Evolutionary conservation across 176 grass and related monocot species (phyloP).

Genomic region (Eleusine coracana): DNA sequence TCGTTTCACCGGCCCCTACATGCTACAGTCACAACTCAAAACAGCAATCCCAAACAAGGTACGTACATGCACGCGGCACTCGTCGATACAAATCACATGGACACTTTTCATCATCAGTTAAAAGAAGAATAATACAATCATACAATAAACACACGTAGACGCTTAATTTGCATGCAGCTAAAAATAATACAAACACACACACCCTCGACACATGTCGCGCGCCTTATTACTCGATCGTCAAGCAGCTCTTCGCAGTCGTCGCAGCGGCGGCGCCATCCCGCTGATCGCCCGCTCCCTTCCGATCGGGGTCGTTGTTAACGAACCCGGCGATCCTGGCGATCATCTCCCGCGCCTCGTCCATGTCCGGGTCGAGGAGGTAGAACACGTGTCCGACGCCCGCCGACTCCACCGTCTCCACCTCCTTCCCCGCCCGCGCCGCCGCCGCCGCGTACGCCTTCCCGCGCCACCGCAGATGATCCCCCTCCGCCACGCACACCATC

Average conservation of each 20-base stretch:
- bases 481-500: conserved; percentile 57
- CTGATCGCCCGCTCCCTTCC: background rate
- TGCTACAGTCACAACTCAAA: no score
- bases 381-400: conserved; percentile 52
- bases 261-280: background rate
- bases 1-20: no score
- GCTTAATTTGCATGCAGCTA: no score
- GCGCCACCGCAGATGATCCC: conserved; percentile 44
- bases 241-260: no score
- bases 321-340: conserved; percentile 43
- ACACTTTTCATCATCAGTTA: no score
- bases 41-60: no score
- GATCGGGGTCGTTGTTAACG: background rate
- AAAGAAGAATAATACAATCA: no score
- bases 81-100: no score
- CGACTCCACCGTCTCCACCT: conserved; percentile 49
- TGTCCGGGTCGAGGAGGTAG: conserved; percentile 45
- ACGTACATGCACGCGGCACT: no score
- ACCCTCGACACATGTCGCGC: background rate
- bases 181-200: background rate
- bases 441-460: conserved; percentile 53
- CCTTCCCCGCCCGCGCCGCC: conserved; percentile 20
- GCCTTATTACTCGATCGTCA: background rate
- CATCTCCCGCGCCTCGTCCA: conserved; percentile 45
- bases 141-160: no score